Evolutionary conservation across 2,329 filamentous ascomycete genomes (phyloP), one percentile per base, ranked within the genome.

Genomic region (Aspergillus terreus): DNA sequence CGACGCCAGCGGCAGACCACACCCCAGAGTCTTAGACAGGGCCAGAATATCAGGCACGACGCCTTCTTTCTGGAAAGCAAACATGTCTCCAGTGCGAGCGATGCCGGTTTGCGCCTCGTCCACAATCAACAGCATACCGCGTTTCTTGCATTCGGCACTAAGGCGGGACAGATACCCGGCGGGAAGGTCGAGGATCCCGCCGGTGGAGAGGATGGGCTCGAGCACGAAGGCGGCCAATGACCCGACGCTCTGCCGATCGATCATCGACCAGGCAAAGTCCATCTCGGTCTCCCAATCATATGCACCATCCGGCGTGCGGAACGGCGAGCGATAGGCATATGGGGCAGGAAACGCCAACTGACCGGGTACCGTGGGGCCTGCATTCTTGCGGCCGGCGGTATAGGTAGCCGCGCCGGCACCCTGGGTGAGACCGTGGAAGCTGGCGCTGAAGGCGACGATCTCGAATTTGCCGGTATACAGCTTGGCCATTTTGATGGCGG

Each of bases 221-320:
- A 86, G 66, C 49, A 87, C 82, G 30, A 83, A 78, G 0, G 84
- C 84, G 0, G 84, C 83, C 0, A 87, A 73, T 0, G 82, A 85
- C 0, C 83, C 84, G 50, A 76, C 79, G 1, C 77, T 82, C 49
- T 81, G 78, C 42, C 76, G 72, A 54, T 87, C 83, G 17, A 87
- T 72, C 67, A 86, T 71, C 15, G 72, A 71, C 76, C 82, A 87
- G 4, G 82, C 82, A 58, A 80, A 86, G 10, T 83, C 76, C 12
- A 87, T 68, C 62, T 87, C 84, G 0, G 80, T 78, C 57, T 83
- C 73, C 84, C 84, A 87, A 62, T 87, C 83, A 55, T 87, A 82
- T 0, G 76, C 76, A 1, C 82, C 82, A 55, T 86, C 82, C 0
- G 77, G 19, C 33, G 78, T 76, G 9, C 80, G 76, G 64, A 87